Evolutionary conservation across 2,329 filamentous ascomycete genomes (phyloP).

Genomic region (Penicillium sp.): DNA sequence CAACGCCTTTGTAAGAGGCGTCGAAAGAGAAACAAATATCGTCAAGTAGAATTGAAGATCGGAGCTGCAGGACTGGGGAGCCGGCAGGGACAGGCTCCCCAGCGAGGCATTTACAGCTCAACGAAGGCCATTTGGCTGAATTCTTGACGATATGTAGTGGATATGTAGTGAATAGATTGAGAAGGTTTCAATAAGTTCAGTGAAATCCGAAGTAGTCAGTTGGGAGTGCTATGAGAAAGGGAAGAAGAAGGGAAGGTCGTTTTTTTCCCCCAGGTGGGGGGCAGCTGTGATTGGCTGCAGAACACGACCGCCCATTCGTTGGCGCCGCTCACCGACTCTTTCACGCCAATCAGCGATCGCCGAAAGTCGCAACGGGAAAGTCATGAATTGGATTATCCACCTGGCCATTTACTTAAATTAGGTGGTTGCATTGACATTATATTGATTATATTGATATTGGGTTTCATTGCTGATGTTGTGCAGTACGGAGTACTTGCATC

Average conservation of each 20-base stretch:
- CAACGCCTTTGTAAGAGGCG: slow-evolving; percentile 51
- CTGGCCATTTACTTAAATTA: not conserved
- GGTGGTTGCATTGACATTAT: not conserved
- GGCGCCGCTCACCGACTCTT: slow-evolving; percentile 37
- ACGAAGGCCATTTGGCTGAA: slow-evolving; percentile 70
- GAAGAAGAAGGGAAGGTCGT: slow-evolving; percentile 27
- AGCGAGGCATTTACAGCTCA: slow-evolving; percentile 90
- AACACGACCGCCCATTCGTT: slow-evolving; percentile 28
- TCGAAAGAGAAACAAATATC: slow-evolving; percentile 57
- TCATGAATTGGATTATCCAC: slow-evolving; percentile 3
- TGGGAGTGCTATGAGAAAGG: slow-evolving; percentile 21
- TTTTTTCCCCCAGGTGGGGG: slow-evolving; percentile 29
- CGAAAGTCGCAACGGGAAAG: slow-evolving; percentile 1
- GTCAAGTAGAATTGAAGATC: slow-evolving; percentile 60
- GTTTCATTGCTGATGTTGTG: not conserved
- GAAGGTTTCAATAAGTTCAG: slow-evolving; percentile 19
- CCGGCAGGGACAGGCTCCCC: slow-evolving; percentile 61
- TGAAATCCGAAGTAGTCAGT: slow-evolving; percentile 3
- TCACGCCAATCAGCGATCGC: slow-evolving; percentile 6
- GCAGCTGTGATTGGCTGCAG: slow-evolving; percentile 28
- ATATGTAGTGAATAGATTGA: not conserved
- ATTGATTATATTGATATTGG: not conserved
- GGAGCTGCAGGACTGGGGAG: slow-evolving; percentile 85
- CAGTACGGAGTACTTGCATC: not conserved
- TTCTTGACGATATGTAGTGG: slow-evolving; percentile 67